These are phyloP conservation scores for Arthroderma sp. DNA, from an alignment of 2,329 filamentous ascomycete genomes.

Conservation along the genomic window DNA sequence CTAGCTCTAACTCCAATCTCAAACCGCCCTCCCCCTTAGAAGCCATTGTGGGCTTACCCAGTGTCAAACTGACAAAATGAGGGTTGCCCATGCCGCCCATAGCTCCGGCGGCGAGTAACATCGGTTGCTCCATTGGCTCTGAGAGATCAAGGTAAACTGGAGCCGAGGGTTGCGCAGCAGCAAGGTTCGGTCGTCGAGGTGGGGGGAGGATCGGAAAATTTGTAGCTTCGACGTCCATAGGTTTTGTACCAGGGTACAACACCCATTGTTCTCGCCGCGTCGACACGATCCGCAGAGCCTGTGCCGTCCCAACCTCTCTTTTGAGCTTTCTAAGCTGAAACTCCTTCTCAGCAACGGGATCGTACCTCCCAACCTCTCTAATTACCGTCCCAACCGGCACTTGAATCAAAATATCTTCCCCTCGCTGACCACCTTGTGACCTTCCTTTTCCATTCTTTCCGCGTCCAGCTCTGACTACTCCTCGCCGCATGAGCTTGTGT, in stretches of 20 bases:
- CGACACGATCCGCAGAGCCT: constrained; percentile 29
- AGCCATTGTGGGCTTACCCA: constrained; percentile 69
- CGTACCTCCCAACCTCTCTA: constrained; percentile 63
- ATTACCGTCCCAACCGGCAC: constrained; percentile 90
- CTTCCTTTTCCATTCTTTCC: constrained; percentile 37
- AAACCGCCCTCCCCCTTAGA: constrained; percentile 73
- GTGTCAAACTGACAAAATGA: constrained; percentile 70
- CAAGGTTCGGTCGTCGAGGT: constrained; percentile 43
- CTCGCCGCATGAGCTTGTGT: constrained; percentile 73
- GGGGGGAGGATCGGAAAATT: constrained; percentile 46
- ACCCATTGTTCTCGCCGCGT: constrained; percentile 62
- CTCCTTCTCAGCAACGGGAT: constrained; percentile 61
- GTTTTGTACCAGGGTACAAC: constrained; percentile 66
- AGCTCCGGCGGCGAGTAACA: constrained; percentile 75
- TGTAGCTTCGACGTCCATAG: constrained; percentile 52
- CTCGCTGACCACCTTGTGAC: constrained; percentile 53
- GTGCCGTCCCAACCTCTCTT: constrained; percentile 25
- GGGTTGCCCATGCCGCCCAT: constrained; percentile 87
- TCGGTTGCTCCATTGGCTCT: constrained; percentile 64
- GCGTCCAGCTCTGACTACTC: constrained; percentile 41
- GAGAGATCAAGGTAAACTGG: constrained; percentile 64
- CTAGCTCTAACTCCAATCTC: constrained; percentile 67
- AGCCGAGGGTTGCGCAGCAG: constrained; percentile 54
- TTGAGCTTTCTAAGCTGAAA: constrained; percentile 14
- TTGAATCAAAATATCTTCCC: constrained; percentile 74